Percentiles rank a stretch among this genome's conserved stretches.
phyloP scores from a whole-genome alignment of 2,329 filamentous ascomycete genomes.

The Penicillium sp. region DNA sequence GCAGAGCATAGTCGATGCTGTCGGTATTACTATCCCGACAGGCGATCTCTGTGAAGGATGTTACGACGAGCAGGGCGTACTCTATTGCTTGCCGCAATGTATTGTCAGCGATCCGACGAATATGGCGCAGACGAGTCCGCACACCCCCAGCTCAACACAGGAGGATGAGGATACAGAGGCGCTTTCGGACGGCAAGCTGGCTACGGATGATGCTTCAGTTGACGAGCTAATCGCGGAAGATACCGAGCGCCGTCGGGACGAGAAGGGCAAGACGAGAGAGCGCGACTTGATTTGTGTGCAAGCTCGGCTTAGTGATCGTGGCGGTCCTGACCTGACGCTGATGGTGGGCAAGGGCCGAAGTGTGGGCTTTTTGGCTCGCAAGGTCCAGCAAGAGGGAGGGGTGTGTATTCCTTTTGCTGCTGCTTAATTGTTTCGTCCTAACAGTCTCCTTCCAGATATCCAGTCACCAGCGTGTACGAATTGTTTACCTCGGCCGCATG shows the following conservation, averaged over 20 bases:
- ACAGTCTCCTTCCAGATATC: conserved; percentile 48
- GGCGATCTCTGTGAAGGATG: conserved; percentile 67
- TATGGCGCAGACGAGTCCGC: conserved; percentile 30
- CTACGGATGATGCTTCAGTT: conserved; percentile 38
- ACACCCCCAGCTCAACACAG: conserved; percentile 15
- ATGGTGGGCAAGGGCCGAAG: conserved; percentile 56
- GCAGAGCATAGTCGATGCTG: conserved; percentile 74
- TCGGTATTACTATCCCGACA: conserved; percentile 68
- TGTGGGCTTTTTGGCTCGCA: conserved; percentile 60
- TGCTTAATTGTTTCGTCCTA: neutral
- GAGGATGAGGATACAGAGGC: conserved; percentile 25
- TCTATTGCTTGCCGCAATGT: conserved; percentile 65
- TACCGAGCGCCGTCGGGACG: conserved; percentile 46
- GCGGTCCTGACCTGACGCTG: conserved; percentile 59
- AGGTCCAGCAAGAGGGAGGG: conserved; percentile 59
- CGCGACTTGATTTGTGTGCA: conserved; percentile 55
- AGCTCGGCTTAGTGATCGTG: conserved; percentile 62
- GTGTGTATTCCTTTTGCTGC: conserved; percentile 54
- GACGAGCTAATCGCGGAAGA: conserved; percentile 38
- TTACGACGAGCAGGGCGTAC: conserved; percentile 66
- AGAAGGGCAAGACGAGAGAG: conserved; percentile 58
- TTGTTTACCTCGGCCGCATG: conserved; percentile 77
- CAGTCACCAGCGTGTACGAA: conserved; percentile 57
- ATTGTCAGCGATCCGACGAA: conserved; percentile 66
- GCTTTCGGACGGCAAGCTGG: conserved; percentile 31